phyloP scores from a whole-genome alignment of 768 basidiomycete species.

The Hygrophoropsis aurantiaca region DNA sequence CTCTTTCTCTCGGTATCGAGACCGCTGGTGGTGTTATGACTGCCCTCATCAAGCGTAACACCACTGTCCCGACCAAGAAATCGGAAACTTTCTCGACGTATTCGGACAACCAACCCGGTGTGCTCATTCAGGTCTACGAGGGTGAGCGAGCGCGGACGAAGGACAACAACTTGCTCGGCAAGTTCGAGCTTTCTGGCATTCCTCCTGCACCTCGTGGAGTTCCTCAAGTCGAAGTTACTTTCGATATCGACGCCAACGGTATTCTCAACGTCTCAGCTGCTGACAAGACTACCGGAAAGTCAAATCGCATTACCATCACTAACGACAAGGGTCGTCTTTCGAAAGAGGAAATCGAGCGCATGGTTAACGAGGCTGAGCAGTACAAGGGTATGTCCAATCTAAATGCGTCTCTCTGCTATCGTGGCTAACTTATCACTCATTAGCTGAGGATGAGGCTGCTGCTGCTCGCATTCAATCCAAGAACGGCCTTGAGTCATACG shows the following conservation, averaged over 20 bases:
- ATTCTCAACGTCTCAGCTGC: constrained; percentile 93
- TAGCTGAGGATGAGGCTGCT: constrained; percentile 85
- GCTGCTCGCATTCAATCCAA: constrained; percentile 81
- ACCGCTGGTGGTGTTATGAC: constrained; percentile 99
- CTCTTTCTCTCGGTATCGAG: constrained; percentile 92
- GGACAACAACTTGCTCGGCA: constrained; percentile 98
- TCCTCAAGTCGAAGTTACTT: constrained; percentile 96
- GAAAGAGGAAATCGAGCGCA: constrained; percentile 98
- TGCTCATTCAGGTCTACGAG: constrained; percentile 97
- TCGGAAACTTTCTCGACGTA: constrained; percentile 98
- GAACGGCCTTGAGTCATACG: constrained; percentile 92
- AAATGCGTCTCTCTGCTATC: neutral
- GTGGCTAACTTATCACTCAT: constrained; percentile 13
- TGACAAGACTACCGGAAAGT: constrained; percentile 97
- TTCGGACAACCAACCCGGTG: constrained; percentile 98
- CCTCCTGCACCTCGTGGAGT: constrained; percentile 97
- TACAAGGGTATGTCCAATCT: constrained; percentile 63
- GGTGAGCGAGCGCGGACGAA: constrained; percentile 98
- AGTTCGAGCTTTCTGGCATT: constrained; percentile 96
- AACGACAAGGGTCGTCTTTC: constrained; percentile 97
- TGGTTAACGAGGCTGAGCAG: constrained; percentile 93
- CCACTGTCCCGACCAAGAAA: constrained; percentile 97
- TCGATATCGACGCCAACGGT: constrained; percentile 97
- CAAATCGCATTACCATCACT: constrained; percentile 90
- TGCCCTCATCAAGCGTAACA: constrained; percentile 97